Percentiles rank a stretch among this genome's conserved stretches.
These are phyloP conservation scores for Coemansia sp. DNA, from an alignment of 192 early-diverging fungal genomes.

Conservation along the genomic window DNA sequence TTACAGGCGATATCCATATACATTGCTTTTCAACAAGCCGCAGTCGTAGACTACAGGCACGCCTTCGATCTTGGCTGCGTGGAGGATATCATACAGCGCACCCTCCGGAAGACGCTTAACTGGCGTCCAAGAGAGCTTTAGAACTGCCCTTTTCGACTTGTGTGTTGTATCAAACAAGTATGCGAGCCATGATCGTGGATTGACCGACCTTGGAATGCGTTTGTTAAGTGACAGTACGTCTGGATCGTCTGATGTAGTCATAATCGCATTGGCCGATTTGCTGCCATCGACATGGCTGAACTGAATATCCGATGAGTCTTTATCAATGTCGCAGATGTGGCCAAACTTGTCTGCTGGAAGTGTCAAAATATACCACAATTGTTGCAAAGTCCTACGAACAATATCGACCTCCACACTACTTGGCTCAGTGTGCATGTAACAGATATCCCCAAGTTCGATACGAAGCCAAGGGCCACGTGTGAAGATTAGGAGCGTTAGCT, in stretches of 20 bases:
- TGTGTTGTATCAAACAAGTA: background rate
- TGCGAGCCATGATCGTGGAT: background rate
- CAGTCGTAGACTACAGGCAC: constrained; percentile 1
- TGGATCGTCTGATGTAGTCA: background rate
- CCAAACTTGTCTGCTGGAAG: constrained; percentile 6
- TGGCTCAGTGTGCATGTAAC: background rate
- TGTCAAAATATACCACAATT: constrained; percentile 1
- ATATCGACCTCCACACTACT: background rate
- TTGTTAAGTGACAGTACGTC: background rate
- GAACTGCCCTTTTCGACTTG: background rate
- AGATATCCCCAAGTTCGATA: background rate
- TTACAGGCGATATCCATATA: constrained; percentile 11
- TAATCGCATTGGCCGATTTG: background rate
- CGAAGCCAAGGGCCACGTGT: too few species aligned
- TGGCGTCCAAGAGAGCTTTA: constrained; percentile 2
- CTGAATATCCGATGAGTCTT: background rate
- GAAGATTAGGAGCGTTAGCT: background rate
- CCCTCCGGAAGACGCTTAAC: constrained; percentile 1
- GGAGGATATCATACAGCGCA: constrained; percentile 2
- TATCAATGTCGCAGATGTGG: constrained; percentile 7
- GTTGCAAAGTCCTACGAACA: too few species aligned
- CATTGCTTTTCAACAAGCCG: background rate
- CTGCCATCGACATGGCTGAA: background rate
- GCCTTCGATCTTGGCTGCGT: background rate
- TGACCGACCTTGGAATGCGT: background rate